Evolutionary conservation across 2,329 filamentous ascomycete genomes (phyloP).

Genomic region (Aspergillus arachidicola): DNA sequence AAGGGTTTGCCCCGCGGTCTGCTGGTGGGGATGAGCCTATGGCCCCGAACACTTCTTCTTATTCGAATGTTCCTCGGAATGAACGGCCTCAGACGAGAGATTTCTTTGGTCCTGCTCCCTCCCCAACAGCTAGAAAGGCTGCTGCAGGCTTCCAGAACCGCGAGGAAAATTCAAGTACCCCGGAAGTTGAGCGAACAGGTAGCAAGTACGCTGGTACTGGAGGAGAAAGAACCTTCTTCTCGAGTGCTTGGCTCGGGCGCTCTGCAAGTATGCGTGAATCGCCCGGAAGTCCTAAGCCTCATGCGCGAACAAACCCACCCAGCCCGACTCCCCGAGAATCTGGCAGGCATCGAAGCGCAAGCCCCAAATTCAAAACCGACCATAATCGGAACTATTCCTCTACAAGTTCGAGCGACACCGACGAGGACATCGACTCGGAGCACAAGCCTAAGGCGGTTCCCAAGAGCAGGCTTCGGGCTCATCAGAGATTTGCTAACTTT

Average conservation of each 20-base stretch:
- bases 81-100: slow-evolving; percentile 36
- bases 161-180: slow-evolving; percentile 29
- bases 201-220: slow-evolving; percentile 57
- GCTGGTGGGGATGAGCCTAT: slow-evolving; percentile 63
- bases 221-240: slow-evolving; percentile 61
- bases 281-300: slow-evolving; percentile 38
- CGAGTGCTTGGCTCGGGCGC: slow-evolving; percentile 53
- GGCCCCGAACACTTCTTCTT: slow-evolving; percentile 56
- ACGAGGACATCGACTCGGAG: slow-evolving; percentile 26
- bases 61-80: slow-evolving; percentile 39
- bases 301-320: slow-evolving; percentile 39
- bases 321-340: slow-evolving; percentile 34
- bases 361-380: slow-evolving; percentile 42
- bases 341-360: slow-evolving; percentile 47
- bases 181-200: slow-evolving; percentile 54
- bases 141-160: slow-evolving; percentile 36
- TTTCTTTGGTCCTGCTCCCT: slow-evolving; percentile 42
- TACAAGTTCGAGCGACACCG: slow-evolving; percentile 44
- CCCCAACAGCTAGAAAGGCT: slow-evolving; percentile 46
- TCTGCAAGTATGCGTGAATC: slow-evolving; percentile 58
- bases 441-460: slow-evolving; percentile 46
- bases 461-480: slow-evolving; percentile 38
- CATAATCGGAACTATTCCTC: slow-evolving; percentile 37
- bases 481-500: slow-evolving; percentile 33
- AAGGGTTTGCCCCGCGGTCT: slow-evolving; percentile 61